phyloP scores from a whole-genome alignment of 495 filamentous ascomycete species.

The Cenococcum geophilum region DNA sequence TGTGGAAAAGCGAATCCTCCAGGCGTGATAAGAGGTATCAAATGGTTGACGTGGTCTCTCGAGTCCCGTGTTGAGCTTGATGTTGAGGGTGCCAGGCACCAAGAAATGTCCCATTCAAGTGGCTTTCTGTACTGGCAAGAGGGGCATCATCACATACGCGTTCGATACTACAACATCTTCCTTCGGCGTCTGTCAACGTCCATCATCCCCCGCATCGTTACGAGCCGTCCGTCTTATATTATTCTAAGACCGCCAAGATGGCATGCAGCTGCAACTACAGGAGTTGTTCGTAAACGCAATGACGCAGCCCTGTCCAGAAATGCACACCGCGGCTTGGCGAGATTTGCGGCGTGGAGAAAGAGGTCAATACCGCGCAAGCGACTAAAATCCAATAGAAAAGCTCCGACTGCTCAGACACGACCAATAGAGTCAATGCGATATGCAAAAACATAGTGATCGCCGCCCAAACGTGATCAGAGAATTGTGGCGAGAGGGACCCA shows the following conservation, averaged over 20 bases:
- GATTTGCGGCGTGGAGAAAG: background rate
- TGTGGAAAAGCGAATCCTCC: too few species aligned
- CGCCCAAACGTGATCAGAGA: background rate
- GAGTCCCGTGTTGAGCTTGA: background rate
- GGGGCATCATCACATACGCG: background rate
- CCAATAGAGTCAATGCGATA: background rate
- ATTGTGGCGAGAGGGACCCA: background rate
- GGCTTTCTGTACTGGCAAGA: background rate
- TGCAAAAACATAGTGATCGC: background rate
- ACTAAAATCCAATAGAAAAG: background rate
- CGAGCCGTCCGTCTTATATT: background rate
- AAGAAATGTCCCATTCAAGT: background rate
- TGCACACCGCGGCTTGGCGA: background rate
- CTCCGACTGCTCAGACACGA: background rate
- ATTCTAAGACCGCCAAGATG: background rate
- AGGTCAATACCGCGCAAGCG: background rate
- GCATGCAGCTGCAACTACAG: background rate
- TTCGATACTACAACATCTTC: background rate
- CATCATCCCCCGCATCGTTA: background rate
- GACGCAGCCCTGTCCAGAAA: background rate
- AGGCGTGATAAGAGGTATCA: background rate
- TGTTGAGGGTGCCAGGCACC: slow-evolving; percentile 8
- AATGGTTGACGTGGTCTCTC: background rate
- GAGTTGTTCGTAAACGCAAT: background rate
- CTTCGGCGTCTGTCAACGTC: background rate